Conservation (phyloP, 1,139 yeast species). For the Spathaspora sp. region DNA sequence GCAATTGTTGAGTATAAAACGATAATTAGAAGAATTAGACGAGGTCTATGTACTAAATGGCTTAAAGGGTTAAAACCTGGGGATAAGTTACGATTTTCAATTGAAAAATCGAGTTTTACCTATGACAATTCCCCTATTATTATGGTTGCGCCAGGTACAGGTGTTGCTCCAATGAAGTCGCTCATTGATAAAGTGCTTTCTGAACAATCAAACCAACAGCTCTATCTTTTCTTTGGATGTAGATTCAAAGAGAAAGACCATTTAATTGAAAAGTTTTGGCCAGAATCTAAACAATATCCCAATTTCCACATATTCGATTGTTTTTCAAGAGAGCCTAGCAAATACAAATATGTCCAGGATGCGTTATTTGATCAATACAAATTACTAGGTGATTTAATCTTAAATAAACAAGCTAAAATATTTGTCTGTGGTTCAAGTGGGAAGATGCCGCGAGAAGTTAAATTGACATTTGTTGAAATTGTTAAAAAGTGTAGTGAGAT, state of each 20-base stretch:
- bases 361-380: slow-evolving; percentile 51
- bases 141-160: slow-evolving; percentile 88
- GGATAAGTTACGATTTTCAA: slow-evolving; percentile 53
- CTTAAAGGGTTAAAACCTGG: slow-evolving; percentile 49
- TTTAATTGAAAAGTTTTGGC: slow-evolving; percentile 60
- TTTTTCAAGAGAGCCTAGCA: slow-evolving; percentile 59
- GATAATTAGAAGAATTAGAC: slow-evolving; percentile 68
- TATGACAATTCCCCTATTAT: slow-evolving; percentile 55
- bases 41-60: slow-evolving; percentile 86
- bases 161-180: slow-evolving; percentile 85
- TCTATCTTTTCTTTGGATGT: slow-evolving; percentile 74
- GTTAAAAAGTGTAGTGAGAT: slow-evolving; percentile 42
- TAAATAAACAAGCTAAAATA: slow-evolving; percentile 55
- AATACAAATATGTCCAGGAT: slow-evolving; percentile 70
- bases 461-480: slow-evolving; percentile 69
- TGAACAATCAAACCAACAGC: slow-evolving; percentile 19
- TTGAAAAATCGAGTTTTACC: slow-evolving; percentile 51
- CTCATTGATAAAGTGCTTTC: slow-evolving; percentile 41
- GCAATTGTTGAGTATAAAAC: slow-evolving; percentile 90
- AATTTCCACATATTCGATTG: slow-evolving; percentile 49
- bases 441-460: slow-evolving; percentile 88
- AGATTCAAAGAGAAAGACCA: slow-evolving; percentile 67
- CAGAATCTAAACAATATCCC: slow-evolving; percentile 22
- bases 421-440: slow-evolving; percentile 94
- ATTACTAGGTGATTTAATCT: slow-evolving; percentile 50